Base-by-base conservation (phyloP, 2,329 filamentous ascomycete species). In the Nemania sp. region DNA sequence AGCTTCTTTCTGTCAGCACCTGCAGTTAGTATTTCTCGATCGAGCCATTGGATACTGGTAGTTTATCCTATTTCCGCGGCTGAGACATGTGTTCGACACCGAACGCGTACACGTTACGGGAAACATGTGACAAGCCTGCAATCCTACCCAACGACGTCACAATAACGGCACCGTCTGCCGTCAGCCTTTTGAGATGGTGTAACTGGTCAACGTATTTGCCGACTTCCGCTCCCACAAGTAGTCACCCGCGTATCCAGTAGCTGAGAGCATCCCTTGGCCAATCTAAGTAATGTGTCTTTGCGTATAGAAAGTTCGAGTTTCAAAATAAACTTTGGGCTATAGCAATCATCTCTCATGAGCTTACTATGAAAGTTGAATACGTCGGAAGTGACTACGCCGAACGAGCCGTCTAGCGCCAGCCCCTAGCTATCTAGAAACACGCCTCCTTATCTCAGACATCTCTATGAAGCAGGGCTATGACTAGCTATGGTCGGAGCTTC, bases 81-180 rank as follows among this genome's bases (percentile, higher is more conserved):
- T 45, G 41, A 45, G 41, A 20, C 41, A 8, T 45, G 15, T 38
- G 13, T 55, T 55, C 32, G 13, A 26, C 32, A 41, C 24, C 22
- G 15, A 4, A 54, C n/a, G 27, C 29, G 27, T 54, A 22, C 38
- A 45, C 41, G n/a, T 13, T 5, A 35, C 52, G 20, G 24, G 52
- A 53, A 10, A 13, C 51, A 20, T 35, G 51, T 53, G 51, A 8
- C 29, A 55, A 55, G 47, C 22, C 22, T 51, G 47, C 47, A 51
- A 27, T 51, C 47, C 24, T 27, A 51, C 24, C 47, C 47, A 51
- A 27, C 47, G 47, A 24, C 22, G 22, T 24, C 22, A 27, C 8
- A 26, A 24, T 27, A 13, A 27, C 47, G 47, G 47, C 47, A 51
- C 22, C 24, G 22, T 26, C 20, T 51, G 10, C 47, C 24, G 47